Percentiles rank a stretch among this genome's conserved stretches.
phyloP scores from a whole-genome alignment of 768 basidiomycete genomes.

The Hygrophorus russula region DNA sequence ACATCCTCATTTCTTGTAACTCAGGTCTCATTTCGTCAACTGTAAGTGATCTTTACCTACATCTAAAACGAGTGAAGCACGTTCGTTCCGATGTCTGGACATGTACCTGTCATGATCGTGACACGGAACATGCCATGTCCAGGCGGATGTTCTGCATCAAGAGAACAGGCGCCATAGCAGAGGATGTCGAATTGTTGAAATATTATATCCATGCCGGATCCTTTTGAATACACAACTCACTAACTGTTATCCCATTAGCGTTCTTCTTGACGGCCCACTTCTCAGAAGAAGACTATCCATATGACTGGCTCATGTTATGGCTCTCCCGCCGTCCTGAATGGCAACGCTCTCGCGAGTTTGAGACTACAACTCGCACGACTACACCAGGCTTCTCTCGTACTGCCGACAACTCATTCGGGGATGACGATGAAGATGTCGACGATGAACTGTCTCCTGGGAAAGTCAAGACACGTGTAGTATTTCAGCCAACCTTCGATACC shows the following conservation, averaged over 20 bases:
- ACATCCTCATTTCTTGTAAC: constrained; percentile 5
- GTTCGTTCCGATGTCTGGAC: too few species aligned
- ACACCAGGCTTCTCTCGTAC: constrained; percentile 44
- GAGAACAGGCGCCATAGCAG: too few species aligned
- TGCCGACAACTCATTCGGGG: constrained; percentile 45
- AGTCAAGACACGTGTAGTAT: constrained; percentile 71
- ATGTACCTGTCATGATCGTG: too few species aligned
- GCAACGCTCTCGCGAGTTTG: constrained; percentile 84
- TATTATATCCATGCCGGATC: constrained; percentile 6
- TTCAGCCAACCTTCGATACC: constrained; percentile 81
- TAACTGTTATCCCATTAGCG: constrained; percentile 28
- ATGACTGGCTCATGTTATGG: constrained; percentile 90
- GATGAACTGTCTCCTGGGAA: constrained; percentile 45
- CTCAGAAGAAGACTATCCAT: constrained; percentile 83
- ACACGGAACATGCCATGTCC: too few species aligned
- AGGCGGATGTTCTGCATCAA: neutral
- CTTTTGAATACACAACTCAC: constrained; percentile 14
- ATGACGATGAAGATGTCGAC: constrained; percentile 33
- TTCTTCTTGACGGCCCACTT: constrained; percentile 89
- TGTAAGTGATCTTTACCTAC: constrained; percentile 36
- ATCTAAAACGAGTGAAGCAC: neutral
- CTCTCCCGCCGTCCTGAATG: constrained; percentile 75
- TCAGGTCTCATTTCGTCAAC: constrained; percentile 78
- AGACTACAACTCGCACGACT: constrained; percentile 71
- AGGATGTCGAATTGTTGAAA: too few species aligned